Conservation (phyloP, 768 basidiomycete genomes). For the Chiua virens region DNA sequence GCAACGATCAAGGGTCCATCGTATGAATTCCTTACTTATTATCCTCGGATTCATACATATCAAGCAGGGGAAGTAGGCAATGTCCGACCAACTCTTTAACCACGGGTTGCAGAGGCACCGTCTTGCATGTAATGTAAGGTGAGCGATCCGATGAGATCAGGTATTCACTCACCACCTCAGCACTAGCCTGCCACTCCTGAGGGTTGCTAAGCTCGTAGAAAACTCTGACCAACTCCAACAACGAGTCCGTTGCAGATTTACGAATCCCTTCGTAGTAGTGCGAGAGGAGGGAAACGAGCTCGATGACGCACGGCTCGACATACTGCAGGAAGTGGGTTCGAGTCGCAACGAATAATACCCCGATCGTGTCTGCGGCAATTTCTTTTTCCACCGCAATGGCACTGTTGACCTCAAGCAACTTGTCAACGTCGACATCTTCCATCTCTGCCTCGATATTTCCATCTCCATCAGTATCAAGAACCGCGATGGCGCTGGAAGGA, state of each 20-base stretch:
- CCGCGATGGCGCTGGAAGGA: slow-evolving; percentile 64
- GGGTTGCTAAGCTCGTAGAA: slow-evolving; percentile 89
- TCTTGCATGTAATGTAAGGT: slow-evolving; percentile 29
- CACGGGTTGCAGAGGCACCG: slow-evolving; percentile 54
- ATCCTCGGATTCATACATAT: slow-evolving; percentile 93
- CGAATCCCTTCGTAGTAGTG: slow-evolving; percentile 99
- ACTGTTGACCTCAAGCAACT: slow-evolving; percentile 89
- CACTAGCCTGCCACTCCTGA: slow-evolving; percentile 80
- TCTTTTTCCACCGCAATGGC: slow-evolving; percentile 99
- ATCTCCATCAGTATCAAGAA: slow-evolving; percentile 55
- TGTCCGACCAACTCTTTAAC: slow-evolving; percentile 81
- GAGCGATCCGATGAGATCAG: not conserved
- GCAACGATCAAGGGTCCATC: slow-evolving; percentile 6
- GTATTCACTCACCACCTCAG: slow-evolving; percentile 49
- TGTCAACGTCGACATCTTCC: slow-evolving; percentile 82
- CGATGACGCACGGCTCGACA: slow-evolving; percentile 78
- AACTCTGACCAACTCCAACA: slow-evolving; percentile 85
- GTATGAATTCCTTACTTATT: slow-evolving; percentile 76
- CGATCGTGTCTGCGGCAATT: slow-evolving; percentile 95
- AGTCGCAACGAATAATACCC: slow-evolving; percentile 83
- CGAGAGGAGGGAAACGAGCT: slow-evolving; percentile 73
- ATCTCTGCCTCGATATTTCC: slow-evolving; percentile 61
- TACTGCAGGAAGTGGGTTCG: slow-evolving; percentile 86
- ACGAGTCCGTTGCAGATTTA: slow-evolving; percentile 85
- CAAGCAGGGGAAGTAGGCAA: slow-evolving; percentile 70